Percentiles rank a stretch among this genome's conserved stretches.
Conservation (phyloP, 2,329 filamentous ascomycete genomes). For the Claviceps cyperi region DNA sequence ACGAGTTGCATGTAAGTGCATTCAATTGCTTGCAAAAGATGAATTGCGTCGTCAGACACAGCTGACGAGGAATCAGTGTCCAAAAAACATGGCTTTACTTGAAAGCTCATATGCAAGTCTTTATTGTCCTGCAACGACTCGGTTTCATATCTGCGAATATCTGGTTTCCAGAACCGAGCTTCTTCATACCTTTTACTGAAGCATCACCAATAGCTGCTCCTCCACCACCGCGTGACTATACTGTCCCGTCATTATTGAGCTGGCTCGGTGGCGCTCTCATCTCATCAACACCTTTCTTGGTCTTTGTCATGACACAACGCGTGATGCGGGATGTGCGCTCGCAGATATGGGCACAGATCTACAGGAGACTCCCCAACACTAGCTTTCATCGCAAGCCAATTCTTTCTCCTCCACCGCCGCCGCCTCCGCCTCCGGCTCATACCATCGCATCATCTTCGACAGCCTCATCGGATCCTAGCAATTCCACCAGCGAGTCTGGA, state of each 20-base stretch:
- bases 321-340: conserved; percentile 22
- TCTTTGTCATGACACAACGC: conserved; percentile 29
- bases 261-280: conserved; percentile 30
- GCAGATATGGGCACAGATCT: conserved; percentile 25
- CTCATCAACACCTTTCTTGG: conserved; percentile 31
- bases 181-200: conserved; percentile 40
- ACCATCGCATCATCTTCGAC: not conserved
- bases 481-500: not conserved
- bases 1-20: conserved; percentile 16
- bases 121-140: conserved; percentile 36
- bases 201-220: conserved; percentile 36
- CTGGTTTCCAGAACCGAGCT: conserved; percentile 30
- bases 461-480: not conserved
- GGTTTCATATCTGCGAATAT: conserved; percentile 28
- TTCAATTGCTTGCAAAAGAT: not conserved
- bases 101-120: conserved; percentile 36
- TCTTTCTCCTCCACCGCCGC: conserved; percentile 6
- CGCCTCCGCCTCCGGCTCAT: conserved; percentile 9
- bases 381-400: conserved; percentile 14
- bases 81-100: conserved; percentile 26
- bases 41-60: not conserved
- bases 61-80: conserved; percentile 12
- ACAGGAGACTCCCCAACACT: conserved; percentile 25
- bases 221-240: conserved; percentile 25
- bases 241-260: conserved; percentile 20